Percentiles rank a stretch among this genome's conserved stretches.
Evolutionary conservation across 305 asterid species (phyloP).

Genomic region (Fraxinus greggii): DNA sequence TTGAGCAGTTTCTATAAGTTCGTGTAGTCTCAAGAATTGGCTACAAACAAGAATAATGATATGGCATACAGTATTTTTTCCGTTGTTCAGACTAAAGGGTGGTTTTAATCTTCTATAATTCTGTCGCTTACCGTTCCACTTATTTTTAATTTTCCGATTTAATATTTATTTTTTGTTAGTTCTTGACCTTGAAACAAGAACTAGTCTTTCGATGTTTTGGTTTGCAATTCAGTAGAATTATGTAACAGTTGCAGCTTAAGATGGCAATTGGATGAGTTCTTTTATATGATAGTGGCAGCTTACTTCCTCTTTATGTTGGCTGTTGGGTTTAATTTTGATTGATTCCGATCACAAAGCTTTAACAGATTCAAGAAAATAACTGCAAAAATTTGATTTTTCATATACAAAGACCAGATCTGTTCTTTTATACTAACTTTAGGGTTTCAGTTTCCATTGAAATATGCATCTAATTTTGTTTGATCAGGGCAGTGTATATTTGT

Average conservation of each 20-base stretch:
- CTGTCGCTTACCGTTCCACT: background rate
- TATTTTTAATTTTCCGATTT: background rate
- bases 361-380: background rate
- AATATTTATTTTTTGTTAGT: background rate
- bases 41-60: background rate
- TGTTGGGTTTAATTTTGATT: background rate
- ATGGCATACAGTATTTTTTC: background rate
- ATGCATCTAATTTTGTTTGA: background rate
- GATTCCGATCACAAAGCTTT: background rate
- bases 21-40: background rate
- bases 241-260: background rate
- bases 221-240: background rate
- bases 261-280: background rate
- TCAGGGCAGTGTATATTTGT: background rate
- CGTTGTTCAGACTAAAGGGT: background rate
- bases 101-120: background rate
- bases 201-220: background rate
- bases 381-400: background rate
- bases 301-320: background rate
- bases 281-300: background rate
- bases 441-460: background rate
- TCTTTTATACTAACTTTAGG: background rate
- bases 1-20: constrained; percentile 27
- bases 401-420: background rate
- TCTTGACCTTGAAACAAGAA: background rate